These are phyloP conservation scores for Golubevia sp. DNA, from an alignment of 1,284 basidiomycete species.

Conservation along the genomic window DNA sequence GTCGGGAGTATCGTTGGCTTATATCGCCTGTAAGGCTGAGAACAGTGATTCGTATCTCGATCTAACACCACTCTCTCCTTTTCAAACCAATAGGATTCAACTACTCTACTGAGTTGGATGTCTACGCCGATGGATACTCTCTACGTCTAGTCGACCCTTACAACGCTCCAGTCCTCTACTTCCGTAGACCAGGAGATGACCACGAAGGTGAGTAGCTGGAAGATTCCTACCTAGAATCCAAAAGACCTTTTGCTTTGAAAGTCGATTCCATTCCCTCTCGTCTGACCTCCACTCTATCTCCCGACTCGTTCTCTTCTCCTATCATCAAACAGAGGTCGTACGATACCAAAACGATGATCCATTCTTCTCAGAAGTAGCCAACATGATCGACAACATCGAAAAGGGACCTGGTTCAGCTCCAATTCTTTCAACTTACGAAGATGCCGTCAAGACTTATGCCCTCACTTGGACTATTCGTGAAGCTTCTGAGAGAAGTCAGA, in stretches of 20 bases:
- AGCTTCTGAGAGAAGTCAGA: conserved; percentile 36
- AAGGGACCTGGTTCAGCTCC: conserved; percentile 17
- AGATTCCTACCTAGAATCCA: too few species aligned
- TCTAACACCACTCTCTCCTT: too few species aligned
- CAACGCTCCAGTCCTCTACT: conserved; percentile 56
- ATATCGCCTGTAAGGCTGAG: too few species aligned
- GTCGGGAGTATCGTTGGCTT: too few species aligned
- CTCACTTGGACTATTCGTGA: conserved; percentile 56
- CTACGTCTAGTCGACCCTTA: conserved; percentile 58
- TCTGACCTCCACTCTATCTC: too few species aligned
- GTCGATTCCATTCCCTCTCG: too few species aligned
- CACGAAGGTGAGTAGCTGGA: conserved; percentile 25
- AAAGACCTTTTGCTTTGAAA: too few species aligned
- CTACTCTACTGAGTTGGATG: conserved; percentile 56
- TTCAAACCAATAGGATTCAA: conserved; percentile 18
- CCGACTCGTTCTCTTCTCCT: background rate
- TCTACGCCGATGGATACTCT: conserved; percentile 53
- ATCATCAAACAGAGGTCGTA: conserved; percentile 34
- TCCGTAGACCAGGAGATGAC: conserved; percentile 58
- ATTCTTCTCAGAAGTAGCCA: conserved; percentile 57
- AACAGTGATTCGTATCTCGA: too few species aligned
- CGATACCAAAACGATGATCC: conserved; percentile 59
- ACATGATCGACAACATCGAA: conserved; percentile 1
- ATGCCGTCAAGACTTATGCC: conserved; percentile 59
- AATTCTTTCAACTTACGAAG: conserved; percentile 48